A percentile compares a stretch with the other conserved stretches of the same genome.
Evolutionary conservation across 495 filamentous ascomycete species (phyloP).

Genomic region (Xylaria telfairii): DNA sequence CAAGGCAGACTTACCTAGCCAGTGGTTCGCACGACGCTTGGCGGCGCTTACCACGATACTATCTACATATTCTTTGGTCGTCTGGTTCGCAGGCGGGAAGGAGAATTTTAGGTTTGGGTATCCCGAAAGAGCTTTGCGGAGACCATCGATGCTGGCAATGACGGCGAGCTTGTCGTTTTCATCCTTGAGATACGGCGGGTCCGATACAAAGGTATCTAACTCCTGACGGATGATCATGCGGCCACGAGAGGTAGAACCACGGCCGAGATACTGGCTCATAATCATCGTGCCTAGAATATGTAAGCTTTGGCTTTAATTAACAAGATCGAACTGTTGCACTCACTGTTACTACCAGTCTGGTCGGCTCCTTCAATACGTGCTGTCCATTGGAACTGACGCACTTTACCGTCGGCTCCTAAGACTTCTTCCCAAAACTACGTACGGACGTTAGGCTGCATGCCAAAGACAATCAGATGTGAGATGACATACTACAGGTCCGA

Average conservation of each 20-base stretch:
- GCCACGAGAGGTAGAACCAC: slow-evolving; percentile 67
- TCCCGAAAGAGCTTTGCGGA: slow-evolving; percentile 59
- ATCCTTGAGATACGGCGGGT: slow-evolving; percentile 62
- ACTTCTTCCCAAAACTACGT: slow-evolving; percentile 62
- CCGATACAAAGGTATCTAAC: slow-evolving; percentile 61
- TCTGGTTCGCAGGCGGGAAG: slow-evolving; percentile 57
- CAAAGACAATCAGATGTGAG: neutral
- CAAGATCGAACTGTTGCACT: slow-evolving; percentile 14
- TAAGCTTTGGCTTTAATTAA: slow-evolving; percentile 28
- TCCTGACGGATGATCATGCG: slow-evolving; percentile 63
- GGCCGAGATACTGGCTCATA: slow-evolving; percentile 70
- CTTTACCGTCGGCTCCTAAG: slow-evolving; percentile 65
- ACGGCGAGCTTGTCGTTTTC: slow-evolving; percentile 58
- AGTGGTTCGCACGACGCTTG: slow-evolving; percentile 71
- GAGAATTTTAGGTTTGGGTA: slow-evolving; percentile 60
- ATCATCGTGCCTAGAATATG: slow-evolving; percentile 56
- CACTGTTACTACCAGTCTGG: slow-evolving; percentile 50
- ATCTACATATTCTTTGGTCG: slow-evolving; percentile 61
- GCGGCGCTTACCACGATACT: slow-evolving; percentile 56
- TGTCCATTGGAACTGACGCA: slow-evolving; percentile 70
- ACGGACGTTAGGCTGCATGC: slow-evolving; percentile 22
- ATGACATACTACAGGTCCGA: slow-evolving; percentile 61
- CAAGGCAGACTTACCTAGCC: slow-evolving; percentile 55
- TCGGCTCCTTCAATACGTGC: slow-evolving; percentile 64
- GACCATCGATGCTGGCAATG: slow-evolving; percentile 62